Conservation (phyloP, 2,329 filamentous ascomycete genomes). For the Graphiopsis chlorocephala region DNA sequence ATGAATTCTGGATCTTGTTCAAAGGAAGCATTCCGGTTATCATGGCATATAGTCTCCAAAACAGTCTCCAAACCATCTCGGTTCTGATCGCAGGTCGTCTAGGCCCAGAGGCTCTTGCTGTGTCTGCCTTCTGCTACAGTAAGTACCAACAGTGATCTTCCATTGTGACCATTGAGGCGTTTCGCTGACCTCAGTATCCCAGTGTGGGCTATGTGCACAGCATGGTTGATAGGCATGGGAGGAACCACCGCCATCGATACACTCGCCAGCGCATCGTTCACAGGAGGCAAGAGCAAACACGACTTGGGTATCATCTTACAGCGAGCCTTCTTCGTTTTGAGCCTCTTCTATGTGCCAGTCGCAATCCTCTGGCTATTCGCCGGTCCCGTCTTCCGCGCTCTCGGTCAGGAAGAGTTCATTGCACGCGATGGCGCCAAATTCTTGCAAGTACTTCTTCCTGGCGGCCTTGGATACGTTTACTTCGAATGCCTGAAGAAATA, state of each 20-base stretch:
- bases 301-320: conserved; percentile 78
- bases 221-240: conserved; percentile 81
- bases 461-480: conserved; percentile 81
- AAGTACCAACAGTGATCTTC: neutral
- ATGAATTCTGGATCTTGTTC: conserved; percentile 66
- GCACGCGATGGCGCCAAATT: conserved; percentile 72
- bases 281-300: conserved; percentile 73
- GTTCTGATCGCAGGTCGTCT: conserved; percentile 78
- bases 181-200: neutral
- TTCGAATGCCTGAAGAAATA: conserved; percentile 73
- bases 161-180: too few relatives aligned
- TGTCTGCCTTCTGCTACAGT: conserved; percentile 79
- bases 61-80: conserved; percentile 77
- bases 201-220: conserved; percentile 85
- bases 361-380: conserved; percentile 72
- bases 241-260: conserved; percentile 86
- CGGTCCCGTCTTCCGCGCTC: conserved; percentile 67
- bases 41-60: conserved; percentile 80
- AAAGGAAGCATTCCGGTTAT: conserved; percentile 74
- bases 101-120: conserved; percentile 75
- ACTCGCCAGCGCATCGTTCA: conserved; percentile 77
- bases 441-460: conserved; percentile 70
- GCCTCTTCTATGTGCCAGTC: conserved; percentile 69
- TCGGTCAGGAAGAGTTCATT: conserved; percentile 77
- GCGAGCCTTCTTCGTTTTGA: conserved; percentile 69